phyloP scores from a whole-genome alignment of 2,329 filamentous ascomycete genomes.

The Talaromyces piceae region DNA sequence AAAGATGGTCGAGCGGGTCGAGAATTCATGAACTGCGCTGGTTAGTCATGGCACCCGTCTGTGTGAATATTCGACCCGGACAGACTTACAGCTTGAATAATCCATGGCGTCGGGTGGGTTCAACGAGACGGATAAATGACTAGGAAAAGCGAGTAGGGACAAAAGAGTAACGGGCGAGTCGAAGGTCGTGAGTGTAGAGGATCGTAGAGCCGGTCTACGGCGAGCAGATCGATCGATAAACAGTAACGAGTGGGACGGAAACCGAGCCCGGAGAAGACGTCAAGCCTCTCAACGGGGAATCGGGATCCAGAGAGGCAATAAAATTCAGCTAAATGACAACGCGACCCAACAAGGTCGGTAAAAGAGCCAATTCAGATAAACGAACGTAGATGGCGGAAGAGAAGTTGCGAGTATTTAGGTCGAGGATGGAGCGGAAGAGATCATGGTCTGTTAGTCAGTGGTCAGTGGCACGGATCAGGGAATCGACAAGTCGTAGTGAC shows the following conservation, averaged over 20 bases:
- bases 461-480: neutral
- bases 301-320: neutral
- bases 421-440: neutral
- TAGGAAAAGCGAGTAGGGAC: conserved; percentile 2
- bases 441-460: neutral
- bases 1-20: conserved; percentile 20
- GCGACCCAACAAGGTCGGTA: neutral
- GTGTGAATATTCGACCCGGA: neutral
- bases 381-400: neutral
- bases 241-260: conserved; percentile 8
- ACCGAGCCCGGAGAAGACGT: conserved; percentile 10
- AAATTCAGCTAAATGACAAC: neutral
- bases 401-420: neutral
- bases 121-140: conserved; percentile 7
- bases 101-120: no score
- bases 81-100: conserved; percentile 19
- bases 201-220: conserved; percentile 25
- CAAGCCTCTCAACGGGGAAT: conserved; percentile 7
- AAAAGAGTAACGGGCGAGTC: conserved; percentile 14
- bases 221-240: conserved; percentile 15
- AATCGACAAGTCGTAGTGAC: neutral
- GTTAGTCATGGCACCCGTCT: neutral
- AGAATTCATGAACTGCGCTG: conserved; percentile 12
- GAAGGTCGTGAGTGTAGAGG: conserved; percentile 7
- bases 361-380: neutral